Evolutionary conservation across 2,329 filamentous ascomycete genomes (phyloP).

Genomic region (Talaromyces verruculosus): DNA sequence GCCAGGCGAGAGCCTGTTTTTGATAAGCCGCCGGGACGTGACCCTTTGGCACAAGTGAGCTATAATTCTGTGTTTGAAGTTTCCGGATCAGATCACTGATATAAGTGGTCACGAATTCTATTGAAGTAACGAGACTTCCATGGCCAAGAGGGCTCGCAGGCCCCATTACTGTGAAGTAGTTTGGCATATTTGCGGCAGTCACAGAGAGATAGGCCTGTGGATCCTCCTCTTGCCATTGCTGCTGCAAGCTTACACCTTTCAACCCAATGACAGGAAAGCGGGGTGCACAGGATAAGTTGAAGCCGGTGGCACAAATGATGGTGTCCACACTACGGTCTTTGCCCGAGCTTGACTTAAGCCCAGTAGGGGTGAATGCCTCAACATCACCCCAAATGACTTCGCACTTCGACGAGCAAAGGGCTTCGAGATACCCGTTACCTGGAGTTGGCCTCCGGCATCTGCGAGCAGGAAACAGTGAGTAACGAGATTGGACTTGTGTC

Average conservation of each 20-base stretch:
- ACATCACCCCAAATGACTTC: background rate
- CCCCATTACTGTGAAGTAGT: background rate
- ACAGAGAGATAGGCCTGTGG: conserved; percentile 1
- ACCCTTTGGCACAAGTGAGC: background rate
- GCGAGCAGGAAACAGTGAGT: no score
- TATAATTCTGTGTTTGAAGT: background rate
- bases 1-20: background rate
- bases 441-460: conserved; percentile 5
- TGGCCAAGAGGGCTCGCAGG: background rate
- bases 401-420: background rate
- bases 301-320: background rate
- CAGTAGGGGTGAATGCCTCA: background rate
- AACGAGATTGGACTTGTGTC: no score
- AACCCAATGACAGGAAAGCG: conserved; percentile 1
- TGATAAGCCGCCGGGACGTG: background rate
- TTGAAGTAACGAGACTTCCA: background rate
- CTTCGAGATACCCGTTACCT: conserved; percentile 8
- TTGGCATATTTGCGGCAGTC: conserved; percentile 4
- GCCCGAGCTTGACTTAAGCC: background rate
- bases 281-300: background rate
- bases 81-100: background rate
- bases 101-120: background rate
- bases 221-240: background rate
- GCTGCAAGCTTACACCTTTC: background rate
- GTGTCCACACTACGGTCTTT: background rate